Conservation (phyloP, 2,329 filamentous ascomycete species). For the Plectosphaerella sp. region DNA sequence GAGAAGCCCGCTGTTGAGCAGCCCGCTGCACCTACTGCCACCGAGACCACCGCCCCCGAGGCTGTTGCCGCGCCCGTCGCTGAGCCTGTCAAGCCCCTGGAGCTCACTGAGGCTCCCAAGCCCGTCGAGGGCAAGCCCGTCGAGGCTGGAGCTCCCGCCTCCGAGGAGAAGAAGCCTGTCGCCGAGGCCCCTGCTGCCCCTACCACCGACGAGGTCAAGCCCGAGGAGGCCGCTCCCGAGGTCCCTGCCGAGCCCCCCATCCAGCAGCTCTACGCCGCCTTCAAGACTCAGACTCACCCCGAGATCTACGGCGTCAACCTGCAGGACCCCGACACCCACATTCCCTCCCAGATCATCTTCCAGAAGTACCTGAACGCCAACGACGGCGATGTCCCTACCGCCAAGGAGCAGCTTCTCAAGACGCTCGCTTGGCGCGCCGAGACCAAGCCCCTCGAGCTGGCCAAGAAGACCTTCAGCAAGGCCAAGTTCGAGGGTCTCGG, state of each 20-base stretch:
- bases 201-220: slow-evolving; percentile 14
- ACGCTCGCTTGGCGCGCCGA: slow-evolving; percentile 81
- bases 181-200: not conserved
- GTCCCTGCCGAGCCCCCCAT: slow-evolving; percentile 42
- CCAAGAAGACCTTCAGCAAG: slow-evolving; percentile 59
- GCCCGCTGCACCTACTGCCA: not conserved
- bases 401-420: slow-evolving; percentile 72
- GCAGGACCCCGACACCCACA: slow-evolving; percentile 44
- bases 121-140: not conserved
- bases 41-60: not conserved
- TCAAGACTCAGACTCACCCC: slow-evolving; percentile 53
- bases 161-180: not conserved
- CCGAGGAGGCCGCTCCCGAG: slow-evolving; percentile 13
- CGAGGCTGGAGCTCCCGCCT: not conserved
- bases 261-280: slow-evolving; percentile 47
- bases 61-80: not conserved
- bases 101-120: not conserved
- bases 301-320: slow-evolving; percentile 89
- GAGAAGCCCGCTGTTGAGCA: not conserved
- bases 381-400: slow-evolving; percentile 66
- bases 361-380: slow-evolving; percentile 96
- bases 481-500: slow-evolving; percentile 74
- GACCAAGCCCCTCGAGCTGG: slow-evolving; percentile 64
- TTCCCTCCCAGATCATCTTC: slow-evolving; percentile 77
- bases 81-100: not conserved